phyloP scores from a whole-genome alignment of 805 yeast genomes.

The Wickerhamomyces canadensis region DNA sequence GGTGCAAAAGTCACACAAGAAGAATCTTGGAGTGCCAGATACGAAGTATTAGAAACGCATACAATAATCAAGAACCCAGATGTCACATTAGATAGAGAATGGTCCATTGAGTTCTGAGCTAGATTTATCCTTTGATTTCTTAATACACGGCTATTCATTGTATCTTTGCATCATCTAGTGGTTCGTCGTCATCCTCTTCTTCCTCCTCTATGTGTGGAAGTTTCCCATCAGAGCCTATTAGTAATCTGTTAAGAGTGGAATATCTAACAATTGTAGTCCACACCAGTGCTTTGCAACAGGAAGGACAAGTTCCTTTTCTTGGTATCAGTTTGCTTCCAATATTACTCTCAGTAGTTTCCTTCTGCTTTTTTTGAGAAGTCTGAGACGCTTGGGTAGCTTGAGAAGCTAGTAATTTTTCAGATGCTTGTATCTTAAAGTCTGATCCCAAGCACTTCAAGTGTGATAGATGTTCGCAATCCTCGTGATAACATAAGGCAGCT shows the following conservation, averaged over 20 bases:
- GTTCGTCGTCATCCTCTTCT: slow-evolving; percentile 13
- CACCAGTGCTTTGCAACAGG: slow-evolving; percentile 20
- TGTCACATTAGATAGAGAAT: slow-evolving; percentile 38
- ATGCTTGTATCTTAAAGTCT: slow-evolving; percentile 6
- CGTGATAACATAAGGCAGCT: slow-evolving; percentile 29
- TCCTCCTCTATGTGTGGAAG: slow-evolving; percentile 2
- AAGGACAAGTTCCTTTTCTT: slow-evolving; percentile 23
- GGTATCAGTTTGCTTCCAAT: slow-evolving; percentile 23
- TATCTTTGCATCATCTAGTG: background rate
- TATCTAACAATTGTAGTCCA: slow-evolving; percentile 27
- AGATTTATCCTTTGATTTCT: background rate
- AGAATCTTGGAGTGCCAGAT: slow-evolving; percentile 30
- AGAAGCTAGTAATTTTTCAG: background rate
- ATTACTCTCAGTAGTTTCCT: too few species aligned
- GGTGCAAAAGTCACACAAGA: slow-evolving; percentile 30
- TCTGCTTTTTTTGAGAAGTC: too few species aligned
- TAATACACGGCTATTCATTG: background rate
- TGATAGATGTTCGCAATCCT: slow-evolving; percentile 26
- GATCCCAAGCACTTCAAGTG: slow-evolving; percentile 38
- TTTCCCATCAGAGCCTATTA: slow-evolving; percentile 8
- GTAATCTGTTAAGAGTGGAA: slow-evolving; percentile 17
- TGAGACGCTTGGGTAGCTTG: background rate
- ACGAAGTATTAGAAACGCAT: slow-evolving; percentile 18
- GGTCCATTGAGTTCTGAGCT: slow-evolving; percentile 37
- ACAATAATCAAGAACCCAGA: slow-evolving; percentile 43